These are phyloP conservation scores for Geosmithia morbida DNA, from an alignment of 2,329 filamentous ascomycete genomes.

Conservation along the genomic window DNA sequence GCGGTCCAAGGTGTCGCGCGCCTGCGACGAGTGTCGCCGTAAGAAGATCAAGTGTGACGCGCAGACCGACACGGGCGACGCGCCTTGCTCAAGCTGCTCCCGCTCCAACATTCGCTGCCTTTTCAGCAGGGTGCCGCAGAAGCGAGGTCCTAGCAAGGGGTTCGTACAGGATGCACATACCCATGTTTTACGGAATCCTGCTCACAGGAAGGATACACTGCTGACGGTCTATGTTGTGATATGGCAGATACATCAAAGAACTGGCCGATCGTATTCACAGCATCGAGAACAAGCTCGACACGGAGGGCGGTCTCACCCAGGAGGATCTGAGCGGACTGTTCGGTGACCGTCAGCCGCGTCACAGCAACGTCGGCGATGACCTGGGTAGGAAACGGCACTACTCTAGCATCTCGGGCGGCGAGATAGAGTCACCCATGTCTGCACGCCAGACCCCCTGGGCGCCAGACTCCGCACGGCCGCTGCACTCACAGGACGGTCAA, in stretches of 20 bases:
- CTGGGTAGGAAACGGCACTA: slow-evolving; percentile 28
- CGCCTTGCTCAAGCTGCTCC: slow-evolving; percentile 69
- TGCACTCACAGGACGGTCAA: slow-evolving; percentile 12
- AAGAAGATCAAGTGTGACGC: slow-evolving; percentile 89
- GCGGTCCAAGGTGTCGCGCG: slow-evolving; percentile 73
- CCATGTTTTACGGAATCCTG: too few species aligned
- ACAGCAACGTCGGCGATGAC: slow-evolving; percentile 8
- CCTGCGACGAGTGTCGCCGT: slow-evolving; percentile 77
- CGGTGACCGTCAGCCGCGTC: slow-evolving; percentile 14
- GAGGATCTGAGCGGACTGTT: slow-evolving; percentile 31
- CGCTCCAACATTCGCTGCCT: slow-evolving; percentile 64
- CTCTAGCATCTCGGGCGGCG: slow-evolving; percentile 28
- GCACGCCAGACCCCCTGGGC: slow-evolving; percentile 30
- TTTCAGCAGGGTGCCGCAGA: slow-evolving; percentile 79
- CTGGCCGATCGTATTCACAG: slow-evolving; percentile 72
- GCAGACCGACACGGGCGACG: slow-evolving; percentile 55
- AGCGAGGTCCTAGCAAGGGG: slow-evolving; percentile 81
- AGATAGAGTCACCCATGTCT: slow-evolving; percentile 23
- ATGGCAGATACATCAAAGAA: slow-evolving; percentile 70
- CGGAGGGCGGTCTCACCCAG: slow-evolving; percentile 26
- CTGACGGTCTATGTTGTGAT: too few species aligned
- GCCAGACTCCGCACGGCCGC: slow-evolving; percentile 26
- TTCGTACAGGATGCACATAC: too few species aligned
- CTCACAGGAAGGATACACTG: too few species aligned
- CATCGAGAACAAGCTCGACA: slow-evolving; percentile 64